Evolutionary conservation across 306 rosid genomes (phyloP), one percentile per base, ranked within the genome.

Genomic region (Lotus japonicus): DNA sequence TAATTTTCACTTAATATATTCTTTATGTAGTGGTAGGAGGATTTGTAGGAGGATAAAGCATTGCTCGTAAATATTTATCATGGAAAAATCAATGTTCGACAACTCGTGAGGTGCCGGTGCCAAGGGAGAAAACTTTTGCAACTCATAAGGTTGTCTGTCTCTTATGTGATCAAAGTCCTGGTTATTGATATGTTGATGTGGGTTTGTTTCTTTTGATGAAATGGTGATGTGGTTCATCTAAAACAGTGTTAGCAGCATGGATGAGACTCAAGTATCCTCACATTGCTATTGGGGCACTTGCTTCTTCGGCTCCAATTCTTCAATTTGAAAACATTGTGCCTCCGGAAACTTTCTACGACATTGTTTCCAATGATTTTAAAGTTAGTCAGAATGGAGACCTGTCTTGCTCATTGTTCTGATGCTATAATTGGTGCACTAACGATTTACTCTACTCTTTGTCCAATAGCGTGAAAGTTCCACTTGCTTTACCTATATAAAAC

Each of bases 191-290:
- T 62, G 52, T 59, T 36, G 52, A 61, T 6, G 52, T 12, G 38
- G 11, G 19, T 56, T 36, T 65, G 35, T 51, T 72, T 46, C 15
- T 46, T 18, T 10, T 31, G 23, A 62, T 42, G 56, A 13, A 4
- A 4, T 31, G 36, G 5, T 31, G 36, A 31, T 31, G 7, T 31
- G 6, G 7, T 31, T 58, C 8, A 4, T 57, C 14, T 51, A 11
- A 69, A 57, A 54, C 81, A 91, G 95, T 91, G 97, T 74, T 91
- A 44, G 97, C 97, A 5, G 84, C 97, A 31, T 91, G 97, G 97
- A 91, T 88, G 97, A 91, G 97, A 84, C 88, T 91, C 49, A 91
- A 88, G 79, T 91, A 91, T 80, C 97, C 97, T 55, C 92, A 91
- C 74, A 75, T 88, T 72, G 85, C 97, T 9, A 11, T 91, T 50